Evolutionary conservation across 257 asterid genomes (phyloP), one percentile per base, ranked within the genome.

Genomic region (Paulownia fortunei): DNA sequence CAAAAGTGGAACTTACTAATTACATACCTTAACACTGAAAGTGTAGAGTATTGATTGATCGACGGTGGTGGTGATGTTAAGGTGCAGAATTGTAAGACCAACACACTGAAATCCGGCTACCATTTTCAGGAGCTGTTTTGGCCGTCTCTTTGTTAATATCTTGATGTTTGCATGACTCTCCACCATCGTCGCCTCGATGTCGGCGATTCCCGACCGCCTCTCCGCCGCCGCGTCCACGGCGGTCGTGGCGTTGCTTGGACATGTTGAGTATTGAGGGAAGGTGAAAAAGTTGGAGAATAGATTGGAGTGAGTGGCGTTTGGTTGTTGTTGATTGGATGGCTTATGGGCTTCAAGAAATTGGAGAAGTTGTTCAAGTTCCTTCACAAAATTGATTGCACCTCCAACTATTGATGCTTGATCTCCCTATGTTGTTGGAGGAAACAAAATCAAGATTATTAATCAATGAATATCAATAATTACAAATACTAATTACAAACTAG

Each of bases 331-430:
- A 41, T 60, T 46, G 37, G 62, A 0, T 8, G 63, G 72, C 0
- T 82, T 81, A 5, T 51, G 69, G 64, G 80, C 76, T 58, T 86
- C 85, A 0, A 86, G 88, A 30, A 47, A 84, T 83, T 91, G 94
- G 64, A 89, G 89, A 19, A 87, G 89, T 58, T 94, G 98, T 59
- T 94, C 98, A 0, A 94, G 91, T 76, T 94, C 97, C 81, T 94
- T 94, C 67, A 92, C 97, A 47, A 81, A 94, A 30, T 94, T 91
- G 15, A 94, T 94, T 41, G 97, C 98, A 23, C 97, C 97, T 5
- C 92, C 97, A 30, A 92, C 88, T 10, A 92, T 94, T 58, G 98
- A 94, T 47, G 98, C 98, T 86, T 94, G 98, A 86, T 94, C 98
- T 11, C 97, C 97, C 97, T 94, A 56, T 41, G 12, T 42, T 19